phyloP scores from a whole-genome alignment of 495 filamentous ascomycete genomes.

The Xylaria bambusicola region DNA sequence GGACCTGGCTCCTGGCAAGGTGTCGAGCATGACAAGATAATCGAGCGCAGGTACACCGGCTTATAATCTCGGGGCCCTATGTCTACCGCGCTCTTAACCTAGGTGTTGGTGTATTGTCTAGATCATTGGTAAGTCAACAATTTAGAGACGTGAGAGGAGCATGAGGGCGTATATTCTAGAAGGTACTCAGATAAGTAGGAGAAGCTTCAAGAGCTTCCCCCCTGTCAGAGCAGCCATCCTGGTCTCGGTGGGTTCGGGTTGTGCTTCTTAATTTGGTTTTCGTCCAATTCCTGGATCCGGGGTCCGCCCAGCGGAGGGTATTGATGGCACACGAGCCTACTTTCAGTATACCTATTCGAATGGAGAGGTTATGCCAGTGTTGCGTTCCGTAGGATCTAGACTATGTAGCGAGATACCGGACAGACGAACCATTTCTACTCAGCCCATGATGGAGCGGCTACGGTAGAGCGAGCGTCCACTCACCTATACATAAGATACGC shows the following conservation, averaged over 20 bases:
- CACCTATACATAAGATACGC: too few relatives aligned
- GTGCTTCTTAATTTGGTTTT: not conserved
- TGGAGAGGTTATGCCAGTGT: not conserved
- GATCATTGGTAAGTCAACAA: not conserved
- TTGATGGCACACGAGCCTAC: too few relatives aligned
- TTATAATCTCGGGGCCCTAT: not conserved
- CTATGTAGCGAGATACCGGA: constrained; percentile 2
- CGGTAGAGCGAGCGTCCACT: not conserved
- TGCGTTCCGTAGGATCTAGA: not conserved
- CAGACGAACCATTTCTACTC: constrained; percentile 6
- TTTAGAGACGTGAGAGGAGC: not conserved
- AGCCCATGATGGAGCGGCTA: constrained; percentile 4
- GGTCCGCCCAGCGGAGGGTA: not conserved
- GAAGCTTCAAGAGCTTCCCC: not conserved
- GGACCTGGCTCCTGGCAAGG: not conserved
- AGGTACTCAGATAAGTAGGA: not conserved
- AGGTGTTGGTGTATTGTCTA: not conserved
- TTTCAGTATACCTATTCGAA: not conserved
- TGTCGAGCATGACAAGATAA: too few relatives aligned
- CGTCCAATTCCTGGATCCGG: not conserved
- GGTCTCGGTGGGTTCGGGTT: constrained; percentile 21
- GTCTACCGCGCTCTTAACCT: not conserved
- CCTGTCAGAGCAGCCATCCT: not conserved
- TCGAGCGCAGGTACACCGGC: not conserved
- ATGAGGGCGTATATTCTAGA: not conserved